phyloP scores from a whole-genome alignment of 257 asterid genomes.

The Solanum sejunctum region DNA sequence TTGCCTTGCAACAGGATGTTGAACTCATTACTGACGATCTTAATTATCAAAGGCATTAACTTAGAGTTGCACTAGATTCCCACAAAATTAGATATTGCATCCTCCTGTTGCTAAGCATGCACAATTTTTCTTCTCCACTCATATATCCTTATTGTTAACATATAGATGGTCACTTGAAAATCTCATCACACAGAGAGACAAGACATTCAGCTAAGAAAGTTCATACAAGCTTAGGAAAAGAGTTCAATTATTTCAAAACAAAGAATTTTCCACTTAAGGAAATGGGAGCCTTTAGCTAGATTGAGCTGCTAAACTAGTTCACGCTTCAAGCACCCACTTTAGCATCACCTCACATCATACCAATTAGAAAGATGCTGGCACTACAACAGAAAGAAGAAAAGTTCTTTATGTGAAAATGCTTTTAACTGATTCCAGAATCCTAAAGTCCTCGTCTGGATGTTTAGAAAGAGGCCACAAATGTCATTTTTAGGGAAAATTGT shows the following conservation, averaged over 20 bases:
- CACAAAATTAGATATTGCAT: not conserved
- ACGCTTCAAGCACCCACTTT: not conserved
- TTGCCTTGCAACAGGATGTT: not conserved
- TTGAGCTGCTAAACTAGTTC: not conserved
- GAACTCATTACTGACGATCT: not conserved
- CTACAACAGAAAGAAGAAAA: not conserved
- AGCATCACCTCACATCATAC: not conserved
- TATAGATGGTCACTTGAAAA: not conserved
- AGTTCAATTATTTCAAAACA: not conserved
- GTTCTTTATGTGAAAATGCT: not conserved
- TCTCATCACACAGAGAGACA: not conserved
- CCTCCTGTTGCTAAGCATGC: not conserved
- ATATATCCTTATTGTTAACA: not conserved
- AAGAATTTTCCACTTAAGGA: not conserved
- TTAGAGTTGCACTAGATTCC: not conserved
- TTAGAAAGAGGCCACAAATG: not conserved
- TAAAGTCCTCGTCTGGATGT: not conserved
- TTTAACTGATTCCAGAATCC: not conserved
- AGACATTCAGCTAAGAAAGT: not conserved
- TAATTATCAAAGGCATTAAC: not conserved
- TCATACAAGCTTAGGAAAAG: not conserved
- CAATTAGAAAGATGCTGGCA: not conserved
- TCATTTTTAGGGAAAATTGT: not conserved
- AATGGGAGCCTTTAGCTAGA: not conserved
- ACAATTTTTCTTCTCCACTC: not conserved